Evolutionary conservation across 2,329 filamentous ascomycete genomes (phyloP).

Genomic region (Chaetoscypha palmicola): DNA sequence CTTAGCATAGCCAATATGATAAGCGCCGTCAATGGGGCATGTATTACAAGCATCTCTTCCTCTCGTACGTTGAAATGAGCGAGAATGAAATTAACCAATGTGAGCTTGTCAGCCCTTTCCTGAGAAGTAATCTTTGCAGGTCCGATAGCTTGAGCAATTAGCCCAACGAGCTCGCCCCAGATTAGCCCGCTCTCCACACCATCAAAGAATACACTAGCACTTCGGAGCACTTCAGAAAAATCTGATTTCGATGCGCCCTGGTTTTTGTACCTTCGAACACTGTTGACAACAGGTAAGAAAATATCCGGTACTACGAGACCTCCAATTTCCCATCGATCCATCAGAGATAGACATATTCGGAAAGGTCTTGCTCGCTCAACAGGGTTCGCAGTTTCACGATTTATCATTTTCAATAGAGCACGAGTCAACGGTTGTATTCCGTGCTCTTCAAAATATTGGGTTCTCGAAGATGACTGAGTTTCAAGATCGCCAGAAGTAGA

Average conservation of each 20-base stretch:
- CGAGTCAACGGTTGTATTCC: constrained; percentile 68
- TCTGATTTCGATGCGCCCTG: constrained; percentile 58
- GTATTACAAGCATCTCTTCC: constrained; percentile 87
- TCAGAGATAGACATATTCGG: constrained; percentile 85
- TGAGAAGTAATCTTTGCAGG: constrained; percentile 35
- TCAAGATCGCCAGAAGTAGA: constrained; percentile 24
- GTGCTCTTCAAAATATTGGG: constrained; percentile 76
- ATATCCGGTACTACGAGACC: constrained; percentile 81
- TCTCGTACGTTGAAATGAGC: constrained; percentile 87
- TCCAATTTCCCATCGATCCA: constrained; percentile 98
- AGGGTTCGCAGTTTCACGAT: constrained; percentile 43
- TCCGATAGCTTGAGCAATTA: constrained; percentile 56
- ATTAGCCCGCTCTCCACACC: constrained; percentile 92
- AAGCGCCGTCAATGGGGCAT: constrained; percentile 72
- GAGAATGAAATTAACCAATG: constrained; percentile 74
- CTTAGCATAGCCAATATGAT: constrained; percentile 53
- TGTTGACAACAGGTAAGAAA: constrained; percentile 79
- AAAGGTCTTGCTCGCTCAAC: constrained; percentile 76
- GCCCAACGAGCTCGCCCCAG: constrained; percentile 70
- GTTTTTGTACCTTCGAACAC: constrained; percentile 67
- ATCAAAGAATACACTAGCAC: constrained; percentile 94
- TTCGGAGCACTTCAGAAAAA: constrained; percentile 81
- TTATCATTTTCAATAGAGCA: constrained; percentile 72
- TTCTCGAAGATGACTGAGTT: constrained; percentile 42
- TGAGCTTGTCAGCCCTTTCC: constrained; percentile 54